These are phyloP conservation scores for Euphorbia corollata DNA, from an alignment of 441 rosid genomes.

Conservation along the genomic window DNA sequence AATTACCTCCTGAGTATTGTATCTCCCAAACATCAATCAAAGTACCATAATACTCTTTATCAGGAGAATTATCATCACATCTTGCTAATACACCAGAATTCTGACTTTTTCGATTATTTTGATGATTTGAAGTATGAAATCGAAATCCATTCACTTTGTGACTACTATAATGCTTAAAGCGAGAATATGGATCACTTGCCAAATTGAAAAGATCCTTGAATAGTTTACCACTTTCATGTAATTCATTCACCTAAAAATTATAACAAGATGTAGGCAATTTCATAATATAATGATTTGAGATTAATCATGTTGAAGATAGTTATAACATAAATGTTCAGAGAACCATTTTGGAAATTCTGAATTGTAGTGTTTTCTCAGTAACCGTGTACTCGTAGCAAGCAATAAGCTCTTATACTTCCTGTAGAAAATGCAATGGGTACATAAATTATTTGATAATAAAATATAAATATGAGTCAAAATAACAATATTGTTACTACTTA, in stretches of 20 bases:
- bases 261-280: too few species aligned
- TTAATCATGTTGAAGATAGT: too few species aligned
- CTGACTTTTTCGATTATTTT: too few species aligned
- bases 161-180: too few species aligned
- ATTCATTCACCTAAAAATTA: not conserved
- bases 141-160: too few species aligned
- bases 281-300: not conserved
- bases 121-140: too few species aligned
- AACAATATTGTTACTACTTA: not conserved
- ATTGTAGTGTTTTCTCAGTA: not conserved
- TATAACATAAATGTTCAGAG: not conserved
- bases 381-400: not conserved
- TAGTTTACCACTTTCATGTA: not conserved
- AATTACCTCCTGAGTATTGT: too few species aligned
- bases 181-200: not conserved
- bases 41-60: too few species aligned
- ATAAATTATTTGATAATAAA: not conserved
- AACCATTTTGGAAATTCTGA: not conserved
- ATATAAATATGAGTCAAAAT: not conserved
- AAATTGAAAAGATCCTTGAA: not conserved
- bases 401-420: too few species aligned
- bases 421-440: not conserved
- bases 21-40: too few species aligned
- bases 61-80: too few species aligned
- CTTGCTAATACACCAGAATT: too few species aligned